Evolutionary conservation across 805 yeast genomes (phyloP).

Genomic region (Lachancea waltii): DNA sequence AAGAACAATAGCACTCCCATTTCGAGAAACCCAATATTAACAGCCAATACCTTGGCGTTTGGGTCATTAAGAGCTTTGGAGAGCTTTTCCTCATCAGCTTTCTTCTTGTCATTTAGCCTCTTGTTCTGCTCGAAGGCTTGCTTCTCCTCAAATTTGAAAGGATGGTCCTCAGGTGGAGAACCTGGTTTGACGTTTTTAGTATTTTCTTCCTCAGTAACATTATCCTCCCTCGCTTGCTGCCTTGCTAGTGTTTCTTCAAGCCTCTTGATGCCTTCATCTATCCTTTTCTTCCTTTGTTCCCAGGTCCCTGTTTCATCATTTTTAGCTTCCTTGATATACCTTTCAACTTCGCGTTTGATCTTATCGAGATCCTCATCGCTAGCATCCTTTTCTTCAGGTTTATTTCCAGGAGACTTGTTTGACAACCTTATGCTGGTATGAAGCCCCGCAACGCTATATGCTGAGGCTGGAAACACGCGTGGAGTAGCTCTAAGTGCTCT

Average conservation of each 20-base stretch:
- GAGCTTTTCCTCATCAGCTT: conserved; percentile 12
- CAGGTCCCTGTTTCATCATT: conserved; percentile 12
- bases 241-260: conserved; percentile 22
- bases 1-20: conserved; percentile 30
- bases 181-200: conserved; percentile 5
- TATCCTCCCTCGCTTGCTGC: conserved; percentile 15
- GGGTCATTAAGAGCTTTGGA: conserved; percentile 26
- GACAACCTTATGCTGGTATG: conserved; percentile 4
- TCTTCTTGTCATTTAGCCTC: conserved; percentile 14
- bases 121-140: conserved; percentile 14
- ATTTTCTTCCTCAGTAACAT: conserved; percentile 7
- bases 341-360: conserved; percentile 20
- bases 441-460: background rate
- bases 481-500: background rate
- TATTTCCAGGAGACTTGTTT: background rate
- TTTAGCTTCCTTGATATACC: conserved; percentile 20
- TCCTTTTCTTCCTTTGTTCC: conserved; percentile 17
- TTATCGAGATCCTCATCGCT: conserved; percentile 23
- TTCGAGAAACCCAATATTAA: conserved; percentile 33
- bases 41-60: conserved; percentile 26
- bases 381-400: conserved; percentile 12
- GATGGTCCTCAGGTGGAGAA: conserved; percentile 7
- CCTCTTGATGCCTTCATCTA: conserved; percentile 21
- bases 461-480: background rate
- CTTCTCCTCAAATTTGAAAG: conserved; percentile 15